A percentile compares a stretch with the other conserved stretches of the same genome.
Evolutionary conservation across 345 rosid genomes (phyloP).

Genomic region (Sisymbrium irio): DNA sequence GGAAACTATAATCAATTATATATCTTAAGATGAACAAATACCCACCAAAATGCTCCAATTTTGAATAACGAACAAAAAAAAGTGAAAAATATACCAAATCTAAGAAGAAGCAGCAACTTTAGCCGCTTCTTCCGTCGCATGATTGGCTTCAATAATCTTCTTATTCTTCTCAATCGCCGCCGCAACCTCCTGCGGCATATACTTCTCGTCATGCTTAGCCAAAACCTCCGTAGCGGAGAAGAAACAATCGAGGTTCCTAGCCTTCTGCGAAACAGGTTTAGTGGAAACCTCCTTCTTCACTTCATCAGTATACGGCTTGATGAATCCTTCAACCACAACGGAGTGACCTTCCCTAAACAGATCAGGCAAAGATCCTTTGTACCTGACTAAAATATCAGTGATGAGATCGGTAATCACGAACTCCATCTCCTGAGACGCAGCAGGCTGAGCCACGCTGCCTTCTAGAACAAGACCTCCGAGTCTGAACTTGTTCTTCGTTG

Average conservation of each 20-base stretch:
- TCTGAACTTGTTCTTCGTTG: constrained; percentile 63
- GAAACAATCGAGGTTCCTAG: constrained; percentile 60
- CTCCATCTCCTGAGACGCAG: constrained; percentile 71
- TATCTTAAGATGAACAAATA: not conserved
- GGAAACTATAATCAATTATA: constrained; percentile 7
- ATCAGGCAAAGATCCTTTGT: constrained; percentile 77
- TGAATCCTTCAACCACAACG: constrained; percentile 90
- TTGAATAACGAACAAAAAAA: not conserved
- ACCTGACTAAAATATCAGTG: constrained; percentile 81
- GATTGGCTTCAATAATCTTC: constrained; percentile 55
- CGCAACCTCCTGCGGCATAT: constrained; percentile 93
- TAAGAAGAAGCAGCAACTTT: constrained; percentile 30
- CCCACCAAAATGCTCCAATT: constrained; percentile 11
- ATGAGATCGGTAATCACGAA: constrained; percentile 86
- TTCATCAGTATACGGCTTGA: constrained; percentile 69
- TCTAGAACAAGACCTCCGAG: constrained; percentile 93
- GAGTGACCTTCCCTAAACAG: constrained; percentile 94
- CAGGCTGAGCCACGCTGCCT: constrained; percentile 82
- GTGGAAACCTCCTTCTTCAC: constrained; percentile 47
- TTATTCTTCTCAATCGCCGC: constrained; percentile 96
- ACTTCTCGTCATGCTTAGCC: constrained; percentile 98
- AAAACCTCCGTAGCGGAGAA: constrained; percentile 83
- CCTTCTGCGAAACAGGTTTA: constrained; percentile 62
- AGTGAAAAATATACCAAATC: constrained; percentile 14
- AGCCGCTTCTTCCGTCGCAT: constrained; percentile 29